phyloP scores from a whole-genome alignment of 2,329 filamentous ascomycete species.

The Venturia pyrina region DNA sequence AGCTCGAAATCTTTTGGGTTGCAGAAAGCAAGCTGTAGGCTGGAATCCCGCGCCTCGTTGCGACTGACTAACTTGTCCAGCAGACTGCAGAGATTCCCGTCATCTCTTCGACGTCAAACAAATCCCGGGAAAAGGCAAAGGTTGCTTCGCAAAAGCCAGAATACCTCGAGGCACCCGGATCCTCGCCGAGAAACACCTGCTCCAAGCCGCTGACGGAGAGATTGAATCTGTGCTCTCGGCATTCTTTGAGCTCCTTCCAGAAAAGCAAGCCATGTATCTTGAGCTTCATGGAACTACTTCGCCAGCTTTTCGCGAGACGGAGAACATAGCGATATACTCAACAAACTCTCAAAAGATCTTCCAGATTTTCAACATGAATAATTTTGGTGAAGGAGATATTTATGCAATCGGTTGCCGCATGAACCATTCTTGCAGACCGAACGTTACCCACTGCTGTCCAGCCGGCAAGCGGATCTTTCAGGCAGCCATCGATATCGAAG shows the following conservation, averaged over 20 bases:
- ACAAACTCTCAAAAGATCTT: no score
- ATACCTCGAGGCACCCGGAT: neutral
- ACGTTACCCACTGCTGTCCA: neutral
- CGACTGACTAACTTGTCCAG: no score
- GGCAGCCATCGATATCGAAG: neutral
- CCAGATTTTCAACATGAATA: neutral
- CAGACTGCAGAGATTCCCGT: neutral
- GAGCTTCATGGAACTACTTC: neutral
- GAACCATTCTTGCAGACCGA: constrained; percentile 3
- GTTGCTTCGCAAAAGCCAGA: neutral
- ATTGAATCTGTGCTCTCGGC: neutral
- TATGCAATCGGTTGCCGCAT: neutral
- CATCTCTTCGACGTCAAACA: neutral
- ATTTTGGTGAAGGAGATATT: neutral
- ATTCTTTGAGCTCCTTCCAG: neutral
- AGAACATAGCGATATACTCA: no score
- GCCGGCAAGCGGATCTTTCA: neutral
- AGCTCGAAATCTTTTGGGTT: no score
- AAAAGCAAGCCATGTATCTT: neutral
- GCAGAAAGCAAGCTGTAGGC: no score
- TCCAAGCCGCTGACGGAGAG: neutral
- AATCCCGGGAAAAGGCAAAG: neutral
- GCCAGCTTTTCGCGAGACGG: neutral
- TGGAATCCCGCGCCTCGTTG: no score
- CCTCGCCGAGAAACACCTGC: neutral